Evolutionary conservation across 2,329 filamentous ascomycete genomes (phyloP).

Genomic region (Alternaria postmessia): DNA sequence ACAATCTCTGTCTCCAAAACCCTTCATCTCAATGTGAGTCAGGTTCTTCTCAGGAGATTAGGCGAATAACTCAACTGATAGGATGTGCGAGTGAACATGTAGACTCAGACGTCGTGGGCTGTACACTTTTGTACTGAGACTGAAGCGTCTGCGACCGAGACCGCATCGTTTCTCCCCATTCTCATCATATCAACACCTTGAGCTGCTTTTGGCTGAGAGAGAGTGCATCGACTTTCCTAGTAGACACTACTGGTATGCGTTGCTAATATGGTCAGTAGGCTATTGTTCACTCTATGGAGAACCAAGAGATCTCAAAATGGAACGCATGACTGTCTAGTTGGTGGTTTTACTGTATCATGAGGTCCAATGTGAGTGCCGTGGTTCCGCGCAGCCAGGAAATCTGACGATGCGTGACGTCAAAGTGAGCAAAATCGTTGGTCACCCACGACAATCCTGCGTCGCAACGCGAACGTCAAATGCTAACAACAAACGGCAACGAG

Average conservation of each 20-base stretch:
- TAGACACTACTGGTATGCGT: too few species aligned
- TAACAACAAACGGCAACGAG: not conserved
- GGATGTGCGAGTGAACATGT: not conserved
- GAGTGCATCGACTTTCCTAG: too few species aligned
- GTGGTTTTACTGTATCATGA: too few species aligned
- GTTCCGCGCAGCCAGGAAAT: not conserved
- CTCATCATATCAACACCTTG: not conserved
- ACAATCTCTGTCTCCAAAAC: not conserved
- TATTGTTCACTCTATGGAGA: too few species aligned
- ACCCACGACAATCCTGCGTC: not conserved
- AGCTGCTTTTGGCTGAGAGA: too few species aligned
- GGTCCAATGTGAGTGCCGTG: not conserved
- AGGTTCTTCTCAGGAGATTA: too few species aligned
- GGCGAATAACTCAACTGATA: not conserved
- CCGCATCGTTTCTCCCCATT: not conserved
- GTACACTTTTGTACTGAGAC: not conserved
- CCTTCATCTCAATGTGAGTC: not conserved
- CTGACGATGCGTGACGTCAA: slow-evolving; percentile 16
- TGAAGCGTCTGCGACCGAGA: too few species aligned
- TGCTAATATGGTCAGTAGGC: too few species aligned
- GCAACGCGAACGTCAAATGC: not conserved
- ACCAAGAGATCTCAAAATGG: too few species aligned
- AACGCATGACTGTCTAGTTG: too few species aligned
- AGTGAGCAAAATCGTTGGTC: slow-evolving; percentile 4
- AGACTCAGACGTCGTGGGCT: not conserved